Evolutionary conservation across 257 asterid species (phyloP).

Genomic region (Nicotiana otophora): DNA sequence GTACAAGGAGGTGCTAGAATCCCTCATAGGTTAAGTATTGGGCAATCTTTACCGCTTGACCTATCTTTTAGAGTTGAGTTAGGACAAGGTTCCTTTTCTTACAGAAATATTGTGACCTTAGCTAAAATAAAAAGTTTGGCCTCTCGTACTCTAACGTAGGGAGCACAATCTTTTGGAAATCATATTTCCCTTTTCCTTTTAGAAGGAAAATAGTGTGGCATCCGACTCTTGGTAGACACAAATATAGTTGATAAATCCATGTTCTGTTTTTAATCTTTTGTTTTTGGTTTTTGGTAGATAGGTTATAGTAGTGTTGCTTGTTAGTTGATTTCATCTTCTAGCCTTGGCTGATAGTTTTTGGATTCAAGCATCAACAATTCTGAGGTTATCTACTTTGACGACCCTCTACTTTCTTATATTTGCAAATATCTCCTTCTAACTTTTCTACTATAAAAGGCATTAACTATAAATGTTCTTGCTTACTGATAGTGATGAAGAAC

Average conservation of each 20-base stretch:
- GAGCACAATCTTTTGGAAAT: neutral
- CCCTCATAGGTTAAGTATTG: neutral
- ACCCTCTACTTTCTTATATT: neutral
- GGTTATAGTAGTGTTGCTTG: neutral
- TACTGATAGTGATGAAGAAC: neutral
- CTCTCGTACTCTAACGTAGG: neutral
- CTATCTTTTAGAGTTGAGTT: neutral
- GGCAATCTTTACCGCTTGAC: neutral
- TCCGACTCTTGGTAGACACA: neutral
- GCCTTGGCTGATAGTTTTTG: neutral
- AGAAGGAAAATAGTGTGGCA: neutral
- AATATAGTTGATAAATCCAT: neutral
- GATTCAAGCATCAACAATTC: neutral
- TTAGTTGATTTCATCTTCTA: neutral
- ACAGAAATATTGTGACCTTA: neutral
- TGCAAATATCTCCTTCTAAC: neutral
- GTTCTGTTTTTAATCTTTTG: neutral
- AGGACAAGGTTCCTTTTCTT: neutral
- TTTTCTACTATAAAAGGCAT: neutral
- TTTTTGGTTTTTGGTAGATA: neutral
- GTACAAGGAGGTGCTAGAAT: neutral
- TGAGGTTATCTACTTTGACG: neutral
- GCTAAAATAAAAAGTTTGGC: neutral
- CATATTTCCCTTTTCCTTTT: neutral
- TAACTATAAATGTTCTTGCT: neutral